Percentiles rank a stretch among this genome's conserved stretches.
Conservation (phyloP, 2,329 filamentous ascomycete genomes). For the Aschersonia sp. region DNA sequence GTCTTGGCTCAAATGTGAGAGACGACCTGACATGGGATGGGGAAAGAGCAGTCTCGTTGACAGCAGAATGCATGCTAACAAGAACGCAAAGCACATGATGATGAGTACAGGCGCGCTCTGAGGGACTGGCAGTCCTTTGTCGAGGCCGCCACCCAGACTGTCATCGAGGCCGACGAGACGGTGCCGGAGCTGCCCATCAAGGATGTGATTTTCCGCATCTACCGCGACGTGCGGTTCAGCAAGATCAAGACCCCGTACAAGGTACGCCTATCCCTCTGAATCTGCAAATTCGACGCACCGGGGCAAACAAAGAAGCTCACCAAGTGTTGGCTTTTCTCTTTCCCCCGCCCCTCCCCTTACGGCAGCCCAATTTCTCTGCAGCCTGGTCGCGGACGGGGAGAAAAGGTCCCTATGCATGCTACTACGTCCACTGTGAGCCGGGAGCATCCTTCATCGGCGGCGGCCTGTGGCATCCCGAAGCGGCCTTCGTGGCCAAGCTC, state of each 20-base stretch:
- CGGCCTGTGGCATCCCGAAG: slow-evolving; percentile 69
- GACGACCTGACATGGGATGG: neutral
- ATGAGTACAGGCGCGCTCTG: slow-evolving; percentile 62
- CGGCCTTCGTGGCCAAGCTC: slow-evolving; percentile 47
- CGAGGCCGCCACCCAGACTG: slow-evolving; percentile 52
- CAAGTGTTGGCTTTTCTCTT: neutral
- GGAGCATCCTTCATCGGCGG: slow-evolving; percentile 60
- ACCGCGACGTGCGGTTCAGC: slow-evolving; percentile 73
- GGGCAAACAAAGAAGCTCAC: neutral
- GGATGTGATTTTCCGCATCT: slow-evolving; percentile 77
- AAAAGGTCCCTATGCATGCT: slow-evolving; percentile 77
- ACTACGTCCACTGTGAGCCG: slow-evolving; percentile 76
- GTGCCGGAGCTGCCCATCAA: slow-evolving; percentile 77
- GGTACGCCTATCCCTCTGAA: slow-evolving; percentile 27
- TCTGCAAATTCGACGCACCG: no score
- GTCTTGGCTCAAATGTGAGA: slow-evolving; percentile 41
- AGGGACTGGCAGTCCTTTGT: slow-evolving; percentile 75
- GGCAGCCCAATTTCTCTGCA: slow-evolving; percentile 64
- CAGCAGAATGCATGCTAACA: neutral
- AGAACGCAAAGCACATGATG: slow-evolving; percentile 50
- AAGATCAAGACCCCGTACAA: slow-evolving; percentile 83
- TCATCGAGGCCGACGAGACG: slow-evolving; percentile 62
- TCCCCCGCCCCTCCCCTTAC: no score
- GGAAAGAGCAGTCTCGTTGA: neutral
- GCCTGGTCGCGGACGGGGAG: slow-evolving; percentile 78